Evolutionary conservation across 1,284 basidiomycete species (phyloP).

Genomic region (Fistulina hepatica): DNA sequence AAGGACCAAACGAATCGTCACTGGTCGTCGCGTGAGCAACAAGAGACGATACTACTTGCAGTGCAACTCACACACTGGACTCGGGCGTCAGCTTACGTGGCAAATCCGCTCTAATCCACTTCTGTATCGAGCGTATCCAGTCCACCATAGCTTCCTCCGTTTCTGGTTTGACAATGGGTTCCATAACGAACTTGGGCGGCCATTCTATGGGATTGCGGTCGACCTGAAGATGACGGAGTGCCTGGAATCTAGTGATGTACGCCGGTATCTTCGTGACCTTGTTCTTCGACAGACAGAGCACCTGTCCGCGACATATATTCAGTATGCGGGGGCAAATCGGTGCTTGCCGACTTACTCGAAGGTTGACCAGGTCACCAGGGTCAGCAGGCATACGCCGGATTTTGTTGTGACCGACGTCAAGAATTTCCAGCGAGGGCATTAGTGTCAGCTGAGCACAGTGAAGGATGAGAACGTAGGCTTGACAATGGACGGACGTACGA

Average conservation of each 20-base stretch:
- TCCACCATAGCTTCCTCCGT: conserved; percentile 45
- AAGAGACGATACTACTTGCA: conserved; percentile 30
- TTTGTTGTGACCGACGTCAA: conserved; percentile 92
- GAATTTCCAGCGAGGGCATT: conserved; percentile 83
- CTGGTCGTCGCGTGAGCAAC: conserved; percentile 20
- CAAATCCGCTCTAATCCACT: conserved; percentile 57
- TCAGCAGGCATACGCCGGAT: conserved; percentile 70
- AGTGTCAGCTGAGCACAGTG: conserved; percentile 53
- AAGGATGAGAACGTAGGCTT: conserved; percentile 7
- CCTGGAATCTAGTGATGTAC: conserved; percentile 67
- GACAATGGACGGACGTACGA: conserved; percentile 51
- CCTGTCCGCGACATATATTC: conserved; percentile 32
- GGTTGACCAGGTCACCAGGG: conserved; percentile 71
- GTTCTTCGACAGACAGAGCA: conserved; percentile 84
- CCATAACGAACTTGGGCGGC: conserved; percentile 59
- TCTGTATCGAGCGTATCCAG: conserved; percentile 66
- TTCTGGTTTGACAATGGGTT: conserved; percentile 25
- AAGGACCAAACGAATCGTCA: conserved; percentile 31
- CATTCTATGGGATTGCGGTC: conserved; percentile 91
- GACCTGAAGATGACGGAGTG: conserved; percentile 74
- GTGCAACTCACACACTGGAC: conserved; percentile 32
- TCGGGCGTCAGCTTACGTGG: conserved; percentile 22
- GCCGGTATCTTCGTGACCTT: conserved; percentile 69
- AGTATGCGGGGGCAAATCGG: conserved; percentile 3
- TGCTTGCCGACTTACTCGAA: conserved; percentile 46